Evolutionary conservation across 257 asterid species (phyloP), one percentile per base, ranked within the genome.

Genomic region (Solanum microdontum): DNA sequence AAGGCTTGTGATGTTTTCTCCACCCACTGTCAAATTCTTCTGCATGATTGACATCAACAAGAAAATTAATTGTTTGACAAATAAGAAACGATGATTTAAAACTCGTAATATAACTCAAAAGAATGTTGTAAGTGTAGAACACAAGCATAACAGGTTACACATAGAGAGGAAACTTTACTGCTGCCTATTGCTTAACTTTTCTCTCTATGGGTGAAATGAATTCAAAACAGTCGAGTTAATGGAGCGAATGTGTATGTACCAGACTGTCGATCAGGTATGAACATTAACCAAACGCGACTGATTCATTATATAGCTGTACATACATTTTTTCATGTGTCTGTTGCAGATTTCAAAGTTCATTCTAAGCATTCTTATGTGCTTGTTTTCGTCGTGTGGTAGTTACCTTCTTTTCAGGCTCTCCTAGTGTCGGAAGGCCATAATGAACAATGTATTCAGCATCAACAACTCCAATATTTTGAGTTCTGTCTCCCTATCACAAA

Each of bases 381-480:
- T 43, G 66, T 79, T 43, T 77, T 26, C 17, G 19, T 14, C 9
- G 4, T 74, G 51, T 15, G 13, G 39, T 28, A 82, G 74, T 72
- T 69, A 95, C 96, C 93, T 91, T 89, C 80, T 88, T 91, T 68
- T 92, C 90, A 43, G 94, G 91, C 87, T 93, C 94, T 84, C 99
- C 98, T 32, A 96, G 93, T 11, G 99, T 96, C 55, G 98, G 99
- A 88, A 94, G 90, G 83, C 98, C 98, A 82, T 92, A 93, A 89
- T 96, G 99, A 88, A 94, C 94, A 11, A 96, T 83, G 91, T 95
- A 96, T 89, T 96, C 99, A 10, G 93, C 93, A 87, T 96, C 98
- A 19, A 96, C 98, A 0, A 96, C 96, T 30, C 99, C 99, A 66
- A 96, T 93, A 15, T 88, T 96, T 76, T 88, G 62, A 0, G 94